These are phyloP conservation scores for Epithele typhae DNA, from an alignment of 768 basidiomycete species.

Conservation along the genomic window DNA sequence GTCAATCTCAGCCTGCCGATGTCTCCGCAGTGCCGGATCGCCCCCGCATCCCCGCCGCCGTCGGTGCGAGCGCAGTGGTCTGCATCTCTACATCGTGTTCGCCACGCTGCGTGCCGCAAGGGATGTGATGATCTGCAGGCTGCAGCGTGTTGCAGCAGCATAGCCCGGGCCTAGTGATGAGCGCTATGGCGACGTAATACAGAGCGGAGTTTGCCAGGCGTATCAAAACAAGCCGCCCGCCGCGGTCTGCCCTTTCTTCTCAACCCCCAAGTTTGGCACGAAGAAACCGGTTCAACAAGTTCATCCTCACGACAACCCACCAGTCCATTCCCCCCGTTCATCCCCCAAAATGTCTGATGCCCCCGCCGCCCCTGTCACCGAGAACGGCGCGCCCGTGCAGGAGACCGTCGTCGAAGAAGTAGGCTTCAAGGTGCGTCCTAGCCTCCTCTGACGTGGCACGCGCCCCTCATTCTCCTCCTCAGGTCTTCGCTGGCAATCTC, in stretches of 20 bases:
- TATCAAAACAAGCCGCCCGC: slow-evolving; percentile 26
- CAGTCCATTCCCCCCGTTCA: slow-evolving; percentile 41
- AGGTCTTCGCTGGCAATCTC: slow-evolving; percentile 97
- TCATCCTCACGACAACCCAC: slow-evolving; percentile 49
- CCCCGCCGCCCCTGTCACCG: slow-evolving; percentile 78
- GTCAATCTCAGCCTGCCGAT: too few species aligned
- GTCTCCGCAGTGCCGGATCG: too few species aligned
- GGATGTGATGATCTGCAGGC: slow-evolving; percentile 3
- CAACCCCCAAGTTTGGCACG: slow-evolving; percentile 81
- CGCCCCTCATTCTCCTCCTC: slow-evolving; percentile 13
- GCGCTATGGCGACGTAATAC: slow-evolving; percentile 41
- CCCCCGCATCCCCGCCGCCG: too few species aligned
- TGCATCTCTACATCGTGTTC: neutral
- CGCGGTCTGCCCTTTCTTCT: slow-evolving; percentile 43
- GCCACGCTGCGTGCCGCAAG: neutral
- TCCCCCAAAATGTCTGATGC: slow-evolving; percentile 81
- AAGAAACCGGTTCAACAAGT: slow-evolving; percentile 83
- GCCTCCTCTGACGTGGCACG: slow-evolving; percentile 24
- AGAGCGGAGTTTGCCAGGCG: slow-evolving; percentile 27
- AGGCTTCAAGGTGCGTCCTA: slow-evolving; percentile 65
- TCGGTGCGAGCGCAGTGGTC: too few species aligned
- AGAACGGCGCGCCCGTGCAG: slow-evolving; percentile 79
- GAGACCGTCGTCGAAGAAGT: slow-evolving; percentile 70
- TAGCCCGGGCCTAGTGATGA: slow-evolving; percentile 10
- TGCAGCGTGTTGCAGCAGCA: slow-evolving; percentile 13